A percentile compares a stretch with the other conserved stretches of the same genome.
Evolutionary conservation across 2,329 filamentous ascomycete species (phyloP).

Genomic region (Pestalotiopsis fici): DNA sequence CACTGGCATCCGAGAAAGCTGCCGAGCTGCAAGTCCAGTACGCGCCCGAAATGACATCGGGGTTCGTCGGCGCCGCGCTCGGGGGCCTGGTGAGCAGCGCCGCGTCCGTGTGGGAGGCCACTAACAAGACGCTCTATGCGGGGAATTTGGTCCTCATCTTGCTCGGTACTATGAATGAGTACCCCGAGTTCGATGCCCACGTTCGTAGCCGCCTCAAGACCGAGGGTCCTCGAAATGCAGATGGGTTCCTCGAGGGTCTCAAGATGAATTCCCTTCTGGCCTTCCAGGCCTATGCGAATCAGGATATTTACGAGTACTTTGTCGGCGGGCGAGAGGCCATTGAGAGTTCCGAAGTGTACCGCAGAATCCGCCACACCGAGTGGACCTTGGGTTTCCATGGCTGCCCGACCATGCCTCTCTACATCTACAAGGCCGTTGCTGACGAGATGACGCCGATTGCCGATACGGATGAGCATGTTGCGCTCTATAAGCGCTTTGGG

Average conservation of each 20-base stretch:
- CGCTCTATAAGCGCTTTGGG: not conserved
- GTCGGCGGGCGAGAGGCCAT: not conserved
- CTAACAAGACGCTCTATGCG: not conserved
- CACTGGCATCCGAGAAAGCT: conserved; percentile 24
- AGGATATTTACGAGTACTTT: conserved; percentile 1
- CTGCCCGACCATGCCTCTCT: conserved; percentile 46
- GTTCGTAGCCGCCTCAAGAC: not conserved
- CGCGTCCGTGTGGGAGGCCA: not conserved
- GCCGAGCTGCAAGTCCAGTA: conserved; percentile 6
- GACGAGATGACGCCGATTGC: not conserved
- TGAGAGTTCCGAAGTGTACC: not conserved
- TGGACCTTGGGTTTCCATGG: conserved; percentile 33
- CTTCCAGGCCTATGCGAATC: not conserved
- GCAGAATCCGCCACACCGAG: conserved; percentile 27
- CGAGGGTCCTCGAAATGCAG: not conserved
- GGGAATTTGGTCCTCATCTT: not conserved
- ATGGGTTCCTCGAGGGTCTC: not conserved
- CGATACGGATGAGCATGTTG: not conserved
- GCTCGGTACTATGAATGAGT: not conserved
- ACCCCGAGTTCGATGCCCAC: not conserved
- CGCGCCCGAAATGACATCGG: not conserved
- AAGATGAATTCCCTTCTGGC: not conserved
- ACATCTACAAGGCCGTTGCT: conserved; percentile 48
- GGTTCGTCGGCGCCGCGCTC: not conserved
- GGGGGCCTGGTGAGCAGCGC: not conserved